Conservation (phyloP, 1,139 yeast genomes). For the Yamadazyma sp. region DNA sequence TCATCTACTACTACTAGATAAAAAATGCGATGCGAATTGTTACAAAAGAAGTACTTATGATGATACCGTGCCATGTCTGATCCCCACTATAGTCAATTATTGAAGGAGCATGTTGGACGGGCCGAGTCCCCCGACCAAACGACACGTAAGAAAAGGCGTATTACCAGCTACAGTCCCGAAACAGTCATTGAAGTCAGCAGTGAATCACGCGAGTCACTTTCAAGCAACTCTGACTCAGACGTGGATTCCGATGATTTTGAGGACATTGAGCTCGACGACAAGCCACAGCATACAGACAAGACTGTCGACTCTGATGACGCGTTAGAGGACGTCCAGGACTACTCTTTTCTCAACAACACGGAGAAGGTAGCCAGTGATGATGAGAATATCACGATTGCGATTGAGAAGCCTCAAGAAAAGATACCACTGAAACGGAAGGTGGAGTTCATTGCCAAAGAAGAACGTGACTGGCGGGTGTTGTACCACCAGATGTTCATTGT, state of each 20-base stretch:
- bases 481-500: conserved; percentile 64
- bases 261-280: conserved; percentile 23
- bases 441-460: conserved; percentile 48
- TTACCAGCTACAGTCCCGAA: conserved; percentile 1
- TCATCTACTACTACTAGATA: not conserved
- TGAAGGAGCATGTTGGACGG: conserved; percentile 10
- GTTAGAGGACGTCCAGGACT: conserved; percentile 14
- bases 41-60: not conserved
- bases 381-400: conserved; percentile 19
- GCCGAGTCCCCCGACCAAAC: not conserved
- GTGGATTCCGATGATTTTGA: conserved; percentile 33
- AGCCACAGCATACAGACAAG: not conserved
- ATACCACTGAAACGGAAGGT: conserved; percentile 16
- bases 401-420: conserved; percentile 10
- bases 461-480: conserved; percentile 47
- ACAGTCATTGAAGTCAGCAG: conserved; percentile 1
- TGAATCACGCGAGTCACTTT: not conserved
- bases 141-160: conserved; percentile 8
- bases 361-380: conserved; percentile 6
- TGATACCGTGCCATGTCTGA: conserved; percentile 7
- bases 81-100: conserved; percentile 9
- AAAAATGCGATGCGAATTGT: conserved; percentile 6
- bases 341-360: conserved; percentile 9
- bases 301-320: not conserved
- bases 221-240: conserved; percentile 6